Conservation (phyloP, 1,284 basidiomycete species). For the Baeospora myosura region DNA sequence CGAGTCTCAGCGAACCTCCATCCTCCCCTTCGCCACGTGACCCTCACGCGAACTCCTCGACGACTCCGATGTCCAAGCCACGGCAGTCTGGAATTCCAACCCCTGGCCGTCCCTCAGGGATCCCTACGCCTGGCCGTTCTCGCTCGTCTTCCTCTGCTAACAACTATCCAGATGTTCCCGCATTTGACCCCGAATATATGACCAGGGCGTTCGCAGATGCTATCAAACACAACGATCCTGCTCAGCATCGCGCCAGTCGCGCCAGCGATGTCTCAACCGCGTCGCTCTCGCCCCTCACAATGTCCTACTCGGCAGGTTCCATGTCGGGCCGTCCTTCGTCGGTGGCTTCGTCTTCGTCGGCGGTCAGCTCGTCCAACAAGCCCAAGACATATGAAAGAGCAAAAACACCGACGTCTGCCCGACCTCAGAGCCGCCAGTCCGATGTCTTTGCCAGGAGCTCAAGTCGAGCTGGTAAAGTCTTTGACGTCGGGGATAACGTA, state of each 20-base stretch:
- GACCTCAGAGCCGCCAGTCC: constrained; percentile 56
- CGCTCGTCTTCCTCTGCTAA: constrained; percentile 51
- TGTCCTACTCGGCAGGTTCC: constrained; percentile 1
- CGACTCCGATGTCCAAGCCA: constrained; percentile 25
- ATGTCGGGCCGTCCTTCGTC: constrained; percentile 39
- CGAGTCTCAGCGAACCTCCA: too few relatives aligned
- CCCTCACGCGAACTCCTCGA: background rate
- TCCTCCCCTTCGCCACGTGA: too few relatives aligned
- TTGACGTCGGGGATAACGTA: constrained; percentile 74
- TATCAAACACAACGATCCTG: constrained; percentile 70
- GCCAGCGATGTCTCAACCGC: constrained; percentile 35
- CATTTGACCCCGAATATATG: constrained; percentile 45
- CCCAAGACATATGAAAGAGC: constrained; percentile 24
- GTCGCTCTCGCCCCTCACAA: constrained; percentile 38
- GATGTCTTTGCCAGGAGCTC: constrained; percentile 42
- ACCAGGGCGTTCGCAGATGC: constrained; percentile 68
- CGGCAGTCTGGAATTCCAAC: constrained; percentile 53
- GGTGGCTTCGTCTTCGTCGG: constrained; percentile 35
- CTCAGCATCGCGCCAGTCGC: constrained; percentile 46
- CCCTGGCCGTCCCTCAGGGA: constrained; percentile 43
- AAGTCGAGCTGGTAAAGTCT: constrained; percentile 37
- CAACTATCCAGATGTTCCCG: constrained; percentile 27
- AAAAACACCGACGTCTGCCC: constrained; percentile 45
- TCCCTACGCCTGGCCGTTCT: constrained; percentile 65
- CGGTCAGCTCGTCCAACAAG: constrained; percentile 11